These are phyloP conservation scores for Leccinum truebloodii DNA, from an alignment of 768 basidiomycete species.

Conservation along the genomic window DNA sequence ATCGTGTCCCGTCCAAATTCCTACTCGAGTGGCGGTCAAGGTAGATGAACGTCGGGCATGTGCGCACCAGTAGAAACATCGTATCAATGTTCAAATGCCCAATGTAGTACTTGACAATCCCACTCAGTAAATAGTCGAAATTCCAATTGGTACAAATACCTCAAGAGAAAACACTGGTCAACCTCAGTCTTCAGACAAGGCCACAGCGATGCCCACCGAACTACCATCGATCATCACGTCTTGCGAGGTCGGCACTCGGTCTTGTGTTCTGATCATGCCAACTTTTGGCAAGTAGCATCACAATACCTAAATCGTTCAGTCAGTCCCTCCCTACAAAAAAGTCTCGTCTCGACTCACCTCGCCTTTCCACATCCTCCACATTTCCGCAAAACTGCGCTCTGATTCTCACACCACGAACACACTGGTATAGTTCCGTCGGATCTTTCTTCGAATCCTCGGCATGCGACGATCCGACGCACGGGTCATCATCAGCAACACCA, in stretches of 20 bases:
- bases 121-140: background rate
- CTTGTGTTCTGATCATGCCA: constrained; percentile 20
- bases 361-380: constrained; percentile 46
- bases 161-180: background rate
- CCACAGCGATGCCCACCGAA: background rate
- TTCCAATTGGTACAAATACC: too few relatives aligned
- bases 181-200: background rate
- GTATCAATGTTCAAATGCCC: background rate
- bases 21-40: background rate
- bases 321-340: background rate
- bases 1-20: too few relatives aligned
- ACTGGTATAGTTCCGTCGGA: constrained; percentile 50
- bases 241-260: constrained; percentile 2
- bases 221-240: background rate
- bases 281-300: constrained; percentile 18
- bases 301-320: constrained; percentile 12
- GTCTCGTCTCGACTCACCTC: constrained; percentile 29
- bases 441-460: constrained; percentile 21
- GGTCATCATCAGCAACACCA: background rate
- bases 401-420: constrained; percentile 66
- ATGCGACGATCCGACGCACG: background rate
- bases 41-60: background rate
- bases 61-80: background rate
- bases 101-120: background rate
- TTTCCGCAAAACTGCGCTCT: constrained; percentile 56